phyloP scores from a whole-genome alignment of 768 basidiomycete genomes.

The Boletus eberwhitei region DNA sequence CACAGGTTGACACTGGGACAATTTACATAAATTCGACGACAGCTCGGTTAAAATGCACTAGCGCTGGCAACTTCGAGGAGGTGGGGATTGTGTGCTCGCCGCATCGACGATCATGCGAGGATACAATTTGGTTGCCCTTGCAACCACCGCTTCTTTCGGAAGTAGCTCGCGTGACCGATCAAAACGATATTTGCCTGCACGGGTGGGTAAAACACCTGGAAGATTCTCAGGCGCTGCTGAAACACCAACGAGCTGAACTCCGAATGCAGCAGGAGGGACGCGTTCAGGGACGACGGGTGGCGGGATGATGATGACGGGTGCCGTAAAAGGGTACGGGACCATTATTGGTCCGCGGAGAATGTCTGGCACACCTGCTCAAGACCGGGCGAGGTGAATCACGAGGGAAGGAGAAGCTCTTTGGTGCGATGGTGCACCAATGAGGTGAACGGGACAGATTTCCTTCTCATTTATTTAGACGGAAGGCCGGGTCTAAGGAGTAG shows the following conservation, averaged over 20 bases:
- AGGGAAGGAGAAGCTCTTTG: constrained; percentile 9
- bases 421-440: not conserved
- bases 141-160: not conserved
- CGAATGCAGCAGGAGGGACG: constrained; percentile 19
- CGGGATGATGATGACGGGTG: constrained; percentile 8
- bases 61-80: constrained; percentile 4
- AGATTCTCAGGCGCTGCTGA: constrained; percentile 12
- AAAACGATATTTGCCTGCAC: not conserved
- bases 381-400: not conserved
- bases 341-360: constrained; percentile 21
- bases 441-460: not conserved
- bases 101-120: constrained; percentile 6
- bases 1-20: not conserved
- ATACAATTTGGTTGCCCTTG: not conserved
- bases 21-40: not conserved
- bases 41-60: not conserved
- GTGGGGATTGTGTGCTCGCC: not conserved
- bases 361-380: not conserved
- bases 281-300: constrained; percentile 23
- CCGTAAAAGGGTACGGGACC: constrained; percentile 16
- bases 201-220: not conserved
- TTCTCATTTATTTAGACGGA: constrained; percentile 10
- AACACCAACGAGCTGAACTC: constrained; percentile 8
- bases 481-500: not conserved
- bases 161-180: not conserved